A percentile compares a stretch with the other conserved stretches of the same genome.
phyloP scores from a whole-genome alignment of 1,284 basidiomycete genomes.

The Ceratobasidium sp. region DNA sequence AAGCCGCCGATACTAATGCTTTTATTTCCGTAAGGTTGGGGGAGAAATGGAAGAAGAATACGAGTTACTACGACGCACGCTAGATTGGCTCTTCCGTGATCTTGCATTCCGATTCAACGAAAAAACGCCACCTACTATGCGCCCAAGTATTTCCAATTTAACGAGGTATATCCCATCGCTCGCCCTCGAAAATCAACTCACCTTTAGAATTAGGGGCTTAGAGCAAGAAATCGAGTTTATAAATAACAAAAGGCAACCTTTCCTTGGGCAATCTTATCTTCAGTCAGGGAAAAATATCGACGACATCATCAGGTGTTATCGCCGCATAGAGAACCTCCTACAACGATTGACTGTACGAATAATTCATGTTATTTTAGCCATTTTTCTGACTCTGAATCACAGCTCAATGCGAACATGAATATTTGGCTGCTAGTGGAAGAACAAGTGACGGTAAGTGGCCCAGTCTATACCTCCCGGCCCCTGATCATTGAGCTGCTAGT shows the following conservation, averaged over 20 bases:
- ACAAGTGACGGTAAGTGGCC: conserved; percentile 3
- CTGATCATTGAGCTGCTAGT: neutral
- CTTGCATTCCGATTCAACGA: neutral
- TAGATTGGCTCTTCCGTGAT: neutral
- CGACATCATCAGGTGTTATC: neutral
- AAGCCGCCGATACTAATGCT: no score
- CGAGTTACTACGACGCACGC: neutral
- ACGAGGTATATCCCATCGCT: neutral
- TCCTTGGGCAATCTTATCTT: no score
- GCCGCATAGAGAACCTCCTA: neutral
- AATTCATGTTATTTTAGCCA: neutral
- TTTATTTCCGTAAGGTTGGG: no score
- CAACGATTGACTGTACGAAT: neutral
- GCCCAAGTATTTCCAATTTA: neutral
- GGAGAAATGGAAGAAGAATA: no score
- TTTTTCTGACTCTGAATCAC: neutral
- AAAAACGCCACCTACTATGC: neutral
- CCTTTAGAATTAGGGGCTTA: neutral
- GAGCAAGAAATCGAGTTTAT: neutral
- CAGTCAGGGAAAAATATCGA: neutral
- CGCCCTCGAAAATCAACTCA: neutral
- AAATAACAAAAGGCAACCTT: no score
- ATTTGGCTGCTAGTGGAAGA: conserved; percentile 12
- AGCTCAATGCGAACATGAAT: conserved; percentile 22
- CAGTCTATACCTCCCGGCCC: no score